These are phyloP conservation scores for Fonsecaea multimorphosa DNA, from an alignment of 2,329 filamentous ascomycete species.

Conservation along the genomic window DNA sequence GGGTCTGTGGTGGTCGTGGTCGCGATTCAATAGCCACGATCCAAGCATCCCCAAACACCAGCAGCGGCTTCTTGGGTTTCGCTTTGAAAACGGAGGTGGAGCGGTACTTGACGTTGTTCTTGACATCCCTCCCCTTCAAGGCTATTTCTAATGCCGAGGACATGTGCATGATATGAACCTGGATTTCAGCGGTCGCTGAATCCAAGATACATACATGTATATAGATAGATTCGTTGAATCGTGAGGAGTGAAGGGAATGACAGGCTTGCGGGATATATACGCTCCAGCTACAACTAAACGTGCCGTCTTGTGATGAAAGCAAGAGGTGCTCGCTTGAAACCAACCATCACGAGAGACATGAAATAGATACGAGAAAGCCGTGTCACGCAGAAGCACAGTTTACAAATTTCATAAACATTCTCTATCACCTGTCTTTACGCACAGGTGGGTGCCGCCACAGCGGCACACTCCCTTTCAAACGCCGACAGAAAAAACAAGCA, in stretches of 20 bases:
- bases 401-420: neutral
- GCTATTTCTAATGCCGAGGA: no score
- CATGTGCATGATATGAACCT: neutral
- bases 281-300: neutral
- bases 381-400: neutral
- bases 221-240: no score
- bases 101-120: no score
- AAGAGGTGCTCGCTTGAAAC: neutral
- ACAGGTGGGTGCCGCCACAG: neutral
- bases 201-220: neutral
- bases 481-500: neutral
- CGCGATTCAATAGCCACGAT: neutral
- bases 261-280: neutral
- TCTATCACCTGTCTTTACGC: neutral
- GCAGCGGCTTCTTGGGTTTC: no score
- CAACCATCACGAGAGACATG: neutral
- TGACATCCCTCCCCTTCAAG: no score
- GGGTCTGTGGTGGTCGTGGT: neutral
- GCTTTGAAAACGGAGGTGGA: no score
- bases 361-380: neutral
- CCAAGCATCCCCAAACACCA: neutral
- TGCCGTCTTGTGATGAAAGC: neutral
- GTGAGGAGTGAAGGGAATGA: no score
- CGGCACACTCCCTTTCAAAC: neutral
- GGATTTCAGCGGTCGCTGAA: neutral